Base-by-base conservation (phyloP, 805 yeast species). In the Metschnikowia cerradonensis region DNA sequence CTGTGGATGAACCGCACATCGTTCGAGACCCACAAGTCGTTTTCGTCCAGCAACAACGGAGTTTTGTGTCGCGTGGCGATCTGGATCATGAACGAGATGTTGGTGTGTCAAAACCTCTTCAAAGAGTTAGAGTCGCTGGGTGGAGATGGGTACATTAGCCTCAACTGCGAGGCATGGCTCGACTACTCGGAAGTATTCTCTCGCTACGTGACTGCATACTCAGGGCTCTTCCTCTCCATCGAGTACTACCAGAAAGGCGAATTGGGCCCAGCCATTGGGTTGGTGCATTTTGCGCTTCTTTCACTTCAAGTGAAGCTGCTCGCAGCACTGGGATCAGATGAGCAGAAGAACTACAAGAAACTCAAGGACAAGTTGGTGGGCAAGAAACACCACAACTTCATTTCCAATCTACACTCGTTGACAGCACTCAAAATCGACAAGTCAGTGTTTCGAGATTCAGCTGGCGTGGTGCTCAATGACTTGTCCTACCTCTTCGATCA, bases 201-300 rank as follows among this genome's bases (percentile, higher is more conserved):
- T 41, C 68, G 65, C 41, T 70, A 76, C 56, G 65, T 70, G 6
- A 61, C 66, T 22, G 78, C 78, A 0, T 75, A 76, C 51, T 70
- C 76, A 17, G 79, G 78, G 0, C 52, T 71, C n/a, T 72, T 77
- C 45, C 62, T 76, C 20, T 65, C 80, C 0, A 66, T 77, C 36
- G 81, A 77, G 44, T 60, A 65, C 47, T 77, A 77, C 58, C 77
- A 76, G 52, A 68, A 76, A 44, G 66, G 68, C 47, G 67, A 72
- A 36, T 47, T 77, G 17, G 82, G 82, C 6, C 67, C 66, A n/a
- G 73, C 78, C 3, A 66, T 78, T 37, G 82, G 81, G 1, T 64
- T 76, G 32, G 56, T 77, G 2, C 72, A 75, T 50, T 65, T 63
- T 41, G 54, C 74, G 20, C 59, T 74, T 11, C 52, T 73, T 10